Evolutionary conservation across 2,329 filamentous ascomycete genomes (phyloP), one percentile per base, ranked within the genome.

Genomic region (Pyrenophora seminiperda): DNA sequence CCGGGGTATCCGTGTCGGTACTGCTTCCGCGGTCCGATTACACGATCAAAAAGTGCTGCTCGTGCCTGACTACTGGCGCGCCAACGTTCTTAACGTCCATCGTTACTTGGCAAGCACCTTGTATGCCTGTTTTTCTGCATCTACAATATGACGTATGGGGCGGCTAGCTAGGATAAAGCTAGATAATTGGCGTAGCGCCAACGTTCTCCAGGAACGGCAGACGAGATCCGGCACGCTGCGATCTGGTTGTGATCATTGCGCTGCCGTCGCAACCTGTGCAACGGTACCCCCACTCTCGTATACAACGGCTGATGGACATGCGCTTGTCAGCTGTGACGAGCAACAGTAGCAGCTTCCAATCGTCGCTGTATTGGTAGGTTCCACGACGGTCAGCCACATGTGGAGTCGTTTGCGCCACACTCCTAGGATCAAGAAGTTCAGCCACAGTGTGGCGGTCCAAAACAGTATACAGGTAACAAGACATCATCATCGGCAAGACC

Each of bases 1-100:
- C 62, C 60, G 62, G 41, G 11, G 22, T 50, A 49, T 62, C 61
- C 58, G 56, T 46, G 31, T 43, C 32, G 51, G 33, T 27, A 10
- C 34, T 37, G 18, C 24, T 53, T 42, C 51, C 30, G 34, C 18
- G 19, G 15, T 32, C 37, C 43, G 42, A 27, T 38, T 33, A 42
- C 38, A 17, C 24, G 38, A 43, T 36, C 24, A 31, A 36, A 43
- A 34, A 36, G 41, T 27, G 36, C 11, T 27, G 14, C 19, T 10
- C 30, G 42, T 45, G 32, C 18, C 24, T 27, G 19, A 10, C 24
- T 20, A 38, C 33, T 45, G 33, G 22, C 32, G n/a, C 17, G 42
- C 42, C 42, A 13, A 45, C 34, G 30, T 22, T 40, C 22, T 50
- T 44, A 50, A 40, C 36, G 36, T 33, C 22, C 3, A 19, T 14